These are phyloP conservation scores for Niveomyces coronatus DNA, from an alignment of 2,329 filamentous ascomycete species.

Conservation along the genomic window DNA sequence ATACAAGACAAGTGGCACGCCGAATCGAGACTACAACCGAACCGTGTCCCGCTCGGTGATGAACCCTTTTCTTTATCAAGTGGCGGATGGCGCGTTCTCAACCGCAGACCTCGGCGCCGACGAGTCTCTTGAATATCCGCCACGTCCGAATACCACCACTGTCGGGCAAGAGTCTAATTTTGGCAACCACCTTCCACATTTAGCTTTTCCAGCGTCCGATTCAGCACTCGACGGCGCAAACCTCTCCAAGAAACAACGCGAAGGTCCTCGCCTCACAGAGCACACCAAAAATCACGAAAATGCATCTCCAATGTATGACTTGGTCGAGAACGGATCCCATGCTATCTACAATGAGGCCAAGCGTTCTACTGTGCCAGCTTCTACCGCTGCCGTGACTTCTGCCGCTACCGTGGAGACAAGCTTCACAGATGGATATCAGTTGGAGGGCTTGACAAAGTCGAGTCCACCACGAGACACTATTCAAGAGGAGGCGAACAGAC, in stretches of 20 bases:
- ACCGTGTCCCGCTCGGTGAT: slow-evolving; percentile 23
- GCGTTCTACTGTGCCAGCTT: slow-evolving; percentile 38
- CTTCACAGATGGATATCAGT: slow-evolving; percentile 22
- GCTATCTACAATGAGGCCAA: slow-evolving; percentile 34
- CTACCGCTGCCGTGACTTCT: slow-evolving; percentile 35
- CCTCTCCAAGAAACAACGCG: slow-evolving; percentile 34
- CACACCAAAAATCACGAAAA: slow-evolving; percentile 15
- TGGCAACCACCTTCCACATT: slow-evolving; percentile 24
- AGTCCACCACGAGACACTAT: slow-evolving; percentile 33
- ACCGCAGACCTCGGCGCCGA: slow-evolving; percentile 31
- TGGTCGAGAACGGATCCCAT: slow-evolving; percentile 34
- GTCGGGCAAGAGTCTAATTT: slow-evolving; percentile 45
- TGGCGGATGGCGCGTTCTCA: slow-evolving; percentile 40
- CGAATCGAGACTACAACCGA: slow-evolving; percentile 15
- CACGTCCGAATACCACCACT: slow-evolving; percentile 37
- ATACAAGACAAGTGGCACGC: not conserved
- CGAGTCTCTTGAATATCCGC: slow-evolving; percentile 29
- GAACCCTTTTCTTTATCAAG: slow-evolving; percentile 51
- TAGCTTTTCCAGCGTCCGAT: slow-evolving; percentile 17
- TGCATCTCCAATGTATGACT: slow-evolving; percentile 20
- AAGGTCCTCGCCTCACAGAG: slow-evolving; percentile 14
- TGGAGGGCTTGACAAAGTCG: slow-evolving; percentile 25
- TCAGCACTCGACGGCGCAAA: slow-evolving; percentile 38
- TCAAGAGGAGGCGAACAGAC: slow-evolving; percentile 46
- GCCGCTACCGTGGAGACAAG: slow-evolving; percentile 35